Base-by-base conservation (phyloP, 2,329 filamentous ascomycete species). In the Akanthomyces muscarius region DNA sequence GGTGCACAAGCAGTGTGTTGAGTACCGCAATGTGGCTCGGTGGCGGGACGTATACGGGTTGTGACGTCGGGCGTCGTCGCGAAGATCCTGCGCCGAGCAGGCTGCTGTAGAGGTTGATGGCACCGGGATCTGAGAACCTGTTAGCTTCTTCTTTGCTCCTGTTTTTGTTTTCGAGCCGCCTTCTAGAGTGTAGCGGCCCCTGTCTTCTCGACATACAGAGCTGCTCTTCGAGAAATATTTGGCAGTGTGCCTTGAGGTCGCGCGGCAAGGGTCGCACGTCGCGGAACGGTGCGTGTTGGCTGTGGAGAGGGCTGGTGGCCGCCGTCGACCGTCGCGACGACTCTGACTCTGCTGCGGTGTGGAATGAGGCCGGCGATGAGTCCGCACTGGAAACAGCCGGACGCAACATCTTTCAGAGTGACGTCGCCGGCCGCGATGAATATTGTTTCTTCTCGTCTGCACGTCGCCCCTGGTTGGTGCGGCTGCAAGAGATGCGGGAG, bases 1-100 rank as follows among this genome's bases (percentile, higher is more conserved):
- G 94, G 70, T 97, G 92, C 16, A 95, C 84, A n/a, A 88, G 76
- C n/a, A 97, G 80, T 1, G 91, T 95, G 50, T 83, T 86, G n/a
- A 92, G 83, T 10, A 97, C 80, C 8, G 90, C 88, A 28, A 98
- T 80, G 67, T 94, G 88, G 63, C 86, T 84, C 0, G 89, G 82
- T 2, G 89, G 85, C 1, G 94, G 90, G 21, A 92, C 76, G 63
- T 83, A 84, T 13, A 84, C 83, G 0, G 85, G 79, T 38, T 75
- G 76, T 13, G 65, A 53, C 52, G 61, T 63, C 4, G 66, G 62
- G 5, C 65, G 64, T 48, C 68, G 66, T 66, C 69, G 71, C 7
- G 75, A 74, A 70, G 72, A 70, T 62, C 86, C 84, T 16, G 86
- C 80, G 2, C 77, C 80, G n/a, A 89, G 77, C n/a, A 88, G 77